Evolutionary conservation across 805 yeast species (phyloP), one percentile per base, ranked within the genome.

Genomic region (Ogataea polymorpha): DNA sequence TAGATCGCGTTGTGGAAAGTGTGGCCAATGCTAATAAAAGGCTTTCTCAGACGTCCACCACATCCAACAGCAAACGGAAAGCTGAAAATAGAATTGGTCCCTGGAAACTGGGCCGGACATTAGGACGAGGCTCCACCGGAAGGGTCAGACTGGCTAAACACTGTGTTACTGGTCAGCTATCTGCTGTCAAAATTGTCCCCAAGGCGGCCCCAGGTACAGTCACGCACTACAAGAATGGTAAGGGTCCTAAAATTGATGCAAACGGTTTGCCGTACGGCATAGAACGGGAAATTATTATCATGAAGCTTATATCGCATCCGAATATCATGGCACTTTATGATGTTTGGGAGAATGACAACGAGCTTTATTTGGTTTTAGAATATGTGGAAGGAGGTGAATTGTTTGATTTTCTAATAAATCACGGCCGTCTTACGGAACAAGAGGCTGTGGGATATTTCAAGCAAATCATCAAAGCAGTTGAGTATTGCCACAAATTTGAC

Each of bases 261-360:
- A 55, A 56, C 43, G 87, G 88, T 1, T 72, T 86, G 43, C 96
- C 96, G 3, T 89, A 91, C 61, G 99, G 99, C 28, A 91, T 93
- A 32, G 99, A 93, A 66, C 77, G 98, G 51, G 99, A 93, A 61
- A 95, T 93, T 49, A 90, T 93, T 54, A 93, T 93, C 53, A 93
- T 91, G 99, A 93, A 93, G 65, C 72, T 93, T 30, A 78, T 93
- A 33, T 86, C 93, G 45, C 98, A 93, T 63, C 88, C 96, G 10
- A 91, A 93, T 57, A 93, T 93, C 17, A 80, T 93, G 77, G 85
- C 93, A 18, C 70, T 93, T 28, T 93, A 89, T 60, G 99, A 93
- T 59, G 99, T 93, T 17, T 93, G 98, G 98, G 99, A 93, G 64
- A 91, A 95, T 50, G 82, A 88, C 50, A 88, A 87, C 57, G 96